Base-by-base conservation (phyloP, 108 stramenopile genomes). In the Poteriospumella lacustris region DNA sequence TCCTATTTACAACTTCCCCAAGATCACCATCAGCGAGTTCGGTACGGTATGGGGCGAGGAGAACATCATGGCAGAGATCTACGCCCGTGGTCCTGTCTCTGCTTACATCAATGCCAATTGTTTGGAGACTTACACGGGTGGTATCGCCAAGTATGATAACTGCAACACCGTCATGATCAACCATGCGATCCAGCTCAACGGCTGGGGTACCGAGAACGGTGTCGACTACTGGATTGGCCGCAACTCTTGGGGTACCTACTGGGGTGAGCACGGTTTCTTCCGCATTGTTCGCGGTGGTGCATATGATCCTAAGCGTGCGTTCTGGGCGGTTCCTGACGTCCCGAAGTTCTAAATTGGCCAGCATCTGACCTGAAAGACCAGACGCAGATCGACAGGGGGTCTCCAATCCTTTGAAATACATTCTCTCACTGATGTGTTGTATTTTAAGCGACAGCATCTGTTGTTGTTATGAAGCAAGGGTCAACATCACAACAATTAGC, bases 261-360 rank as follows among this genome's bases (percentile, higher is more conserved):
- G 85, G 85, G 85, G 85, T 31, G 84, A 84, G 79, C 5, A 67
- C 28, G 84, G 85, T 33, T 86, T 82, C 79, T 82, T 86, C 42
- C 79, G 78, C 34, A 78, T 83, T 12, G 76, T 79, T 2, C 79
- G 82, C 3, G 82, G 82, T 42, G 78, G 70, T 26, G 9, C 9
- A 3, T 73, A 73, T 38, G 36, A 73, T 3, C 70, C 70, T 44
- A 42, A 42, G 5, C 38, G n/a, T 3, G 70, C 44, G 9, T 73
- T 33, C 42, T 73, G 70, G 70, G 70, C 70, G 5, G 70, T 73
- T 12, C 70, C 70, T 26, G 70, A 52, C 5, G 70, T 73, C 41
- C 47, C 70, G 26, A 5, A 39, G 33, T 64, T 64, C 9, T 64
- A 64, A 64, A 24, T 64, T n/a, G n/a, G n/a, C n/a, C n/a, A n/a